Base-by-base conservation (phyloP, 2,329 filamentous ascomycete species). In the Huntiella abstrusa region DNA sequence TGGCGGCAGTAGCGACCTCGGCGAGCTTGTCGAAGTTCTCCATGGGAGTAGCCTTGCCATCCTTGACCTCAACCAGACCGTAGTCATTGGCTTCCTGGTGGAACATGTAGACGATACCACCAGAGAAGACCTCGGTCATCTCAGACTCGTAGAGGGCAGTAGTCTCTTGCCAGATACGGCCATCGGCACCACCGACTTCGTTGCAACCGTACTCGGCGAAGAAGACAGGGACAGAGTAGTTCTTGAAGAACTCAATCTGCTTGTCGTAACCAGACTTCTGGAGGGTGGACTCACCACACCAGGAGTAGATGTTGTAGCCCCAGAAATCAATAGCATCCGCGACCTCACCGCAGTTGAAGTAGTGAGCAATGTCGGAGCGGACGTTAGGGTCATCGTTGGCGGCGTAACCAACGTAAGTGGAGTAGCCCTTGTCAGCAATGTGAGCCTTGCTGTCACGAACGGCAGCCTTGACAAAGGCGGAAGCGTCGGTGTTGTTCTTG, bases 301-400 rank as follows among this genome's bases (percentile, higher is more conserved):
- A 98, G 45, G 87, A 93, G 73, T 98, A 98, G 67, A 96, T 94
- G 72, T 98, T 98, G 80, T 96, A 96, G 50, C 91, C 91, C 83
- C 87, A 98, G 71, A 92, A 96, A 65, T 98, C 91, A 54, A 96
- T 94, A 51, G 81, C 58, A 65, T 51, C 64, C 6, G 68, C 65
- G 33, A 68, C 59, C 51, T 75, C 62, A 51, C 87, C 83, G 60
- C 91, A 98, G 71, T 94, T 87, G 68, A 98, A 95, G 73, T 93
- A 98, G 60, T 85, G 68, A 54, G 85, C 83, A 58, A 96, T 76
- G 57, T 85, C 69, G 53, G 70, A 70, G 62, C 91, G 83, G 55
- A 94, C 92, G 16, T 75, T 71, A 36, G 77, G 72, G 62, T 95
- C 87, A 55, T 96, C 91, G 64, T 92, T 91, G 64, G 91, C 91